Base-by-base conservation (phyloP, 495 filamentous ascomycete genomes). In the Annulohypoxylon maeteangense region DNA sequence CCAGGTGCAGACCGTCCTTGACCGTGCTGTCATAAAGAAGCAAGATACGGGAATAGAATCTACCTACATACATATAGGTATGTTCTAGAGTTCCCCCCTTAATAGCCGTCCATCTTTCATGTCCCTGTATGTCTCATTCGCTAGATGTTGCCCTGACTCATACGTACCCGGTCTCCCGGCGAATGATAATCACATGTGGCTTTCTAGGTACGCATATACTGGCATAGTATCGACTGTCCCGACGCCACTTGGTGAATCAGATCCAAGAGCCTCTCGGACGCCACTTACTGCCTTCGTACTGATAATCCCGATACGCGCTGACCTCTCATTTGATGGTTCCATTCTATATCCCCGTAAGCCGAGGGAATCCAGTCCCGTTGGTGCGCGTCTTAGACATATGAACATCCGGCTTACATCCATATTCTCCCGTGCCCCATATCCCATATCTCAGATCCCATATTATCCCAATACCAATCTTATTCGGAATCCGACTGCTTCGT, bases 81-180 rank as follows among this genome's bases (percentile, higher is more conserved):
- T 51, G 31, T 34, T 45, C 27, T 45, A 47, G 29, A 54, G 59
- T 55, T 51, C 12, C 20, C 48, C 18, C 10, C 44, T 67, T 66
- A 53, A 54, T 58, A 44, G 63, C 63, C 44, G 53, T 53, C 14
- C 23, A 29, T 22, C 14, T 1, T 36, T 7, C 32, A 5, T 20
- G 45, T 48, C 45, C 10, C 2, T 3, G n/a, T n/a, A 68, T 68
- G 65, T 72, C 59, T 47, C 56, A 62, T 73, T 73, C 70, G 70
- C 70, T 68, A 68, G 56, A 54, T 68, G 12, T 68, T 68, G 55
- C 70, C 65, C 70, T 68, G 70, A 68, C 65, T 73, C 70, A 68
- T 73, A 44, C 40, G 40, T 44, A 38, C 60, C 54, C 61, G 34
- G 20, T 38, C 22, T 55, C 40, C 47, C 55, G 58, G 62, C 63